Percentiles rank a stretch among this genome's conserved stretches.
phyloP scores from a whole-genome alignment of 768 basidiomycete genomes.

The Artomyces pyxidatus region DNA sequence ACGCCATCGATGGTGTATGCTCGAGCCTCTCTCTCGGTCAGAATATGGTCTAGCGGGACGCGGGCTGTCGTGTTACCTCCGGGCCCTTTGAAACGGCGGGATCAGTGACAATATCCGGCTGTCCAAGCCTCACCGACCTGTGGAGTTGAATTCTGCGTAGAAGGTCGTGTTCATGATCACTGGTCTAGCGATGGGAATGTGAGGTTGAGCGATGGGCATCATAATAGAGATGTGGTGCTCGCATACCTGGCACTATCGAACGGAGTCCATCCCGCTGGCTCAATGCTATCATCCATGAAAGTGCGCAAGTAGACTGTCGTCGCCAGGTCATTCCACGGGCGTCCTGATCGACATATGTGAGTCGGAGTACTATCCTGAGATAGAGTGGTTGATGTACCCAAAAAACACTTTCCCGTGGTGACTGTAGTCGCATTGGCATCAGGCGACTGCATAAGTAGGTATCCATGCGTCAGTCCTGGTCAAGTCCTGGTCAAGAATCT shows the following conservation, averaged over 20 bases:
- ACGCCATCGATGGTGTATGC: slow-evolving; percentile 40
- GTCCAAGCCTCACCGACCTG: slow-evolving; percentile 26
- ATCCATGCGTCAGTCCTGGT: neutral
- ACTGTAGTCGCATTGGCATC: slow-evolving; percentile 45
- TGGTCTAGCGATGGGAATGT: slow-evolving; percentile 26
- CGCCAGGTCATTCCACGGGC: slow-evolving; percentile 58
- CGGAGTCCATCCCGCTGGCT: slow-evolving; percentile 42
- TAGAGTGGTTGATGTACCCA: slow-evolving; percentile 29
- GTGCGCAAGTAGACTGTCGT: slow-evolving; percentile 45
- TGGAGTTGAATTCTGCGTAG: slow-evolving; percentile 50
- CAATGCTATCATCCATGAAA: slow-evolving; percentile 50
- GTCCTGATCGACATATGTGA: slow-evolving; percentile 16
- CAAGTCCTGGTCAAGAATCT: neutral
- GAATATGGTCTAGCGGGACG: slow-evolving; percentile 38
- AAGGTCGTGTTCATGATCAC: slow-evolving; percentile 45
- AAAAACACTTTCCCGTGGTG: slow-evolving; percentile 38
- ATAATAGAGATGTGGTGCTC: neutral
- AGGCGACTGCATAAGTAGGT: slow-evolving; percentile 36
- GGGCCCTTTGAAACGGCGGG: slow-evolving; percentile 31
- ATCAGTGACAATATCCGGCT: neutral
- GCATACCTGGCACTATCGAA: slow-evolving; percentile 36
- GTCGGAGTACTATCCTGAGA: neutral
- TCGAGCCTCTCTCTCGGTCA: slow-evolving; percentile 32
- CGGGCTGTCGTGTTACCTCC: slow-evolving; percentile 41
- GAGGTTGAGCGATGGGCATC: neutral